Percentiles rank a stretch among this genome's conserved stretches.
Conservation (phyloP, 2,329 filamentous ascomycete genomes). For the Arthrobotrys iridis region DNA sequence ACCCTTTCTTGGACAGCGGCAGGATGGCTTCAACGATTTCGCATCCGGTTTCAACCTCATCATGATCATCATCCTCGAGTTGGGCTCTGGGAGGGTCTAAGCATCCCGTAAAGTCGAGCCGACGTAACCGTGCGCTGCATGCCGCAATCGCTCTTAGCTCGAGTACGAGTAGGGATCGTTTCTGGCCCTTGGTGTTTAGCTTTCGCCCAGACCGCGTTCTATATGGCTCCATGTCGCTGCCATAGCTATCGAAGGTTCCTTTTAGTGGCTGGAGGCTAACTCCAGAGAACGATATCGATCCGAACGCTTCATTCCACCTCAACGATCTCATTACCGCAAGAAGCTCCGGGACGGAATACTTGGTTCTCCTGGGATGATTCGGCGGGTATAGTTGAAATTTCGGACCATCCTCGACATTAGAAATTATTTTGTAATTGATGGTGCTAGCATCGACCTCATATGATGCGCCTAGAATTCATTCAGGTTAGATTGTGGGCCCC, state of each 20-base stretch:
- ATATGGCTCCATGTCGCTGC: constrained; percentile 71
- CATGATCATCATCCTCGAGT: constrained; percentile 63
- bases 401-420: constrained; percentile 73
- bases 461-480: constrained; percentile 63
- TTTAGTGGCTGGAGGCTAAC: constrained; percentile 74
- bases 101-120: constrained; percentile 73
- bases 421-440: constrained; percentile 72
- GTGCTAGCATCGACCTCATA: constrained; percentile 75
- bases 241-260: constrained; percentile 69
- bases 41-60: constrained; percentile 70
- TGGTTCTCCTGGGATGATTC: constrained; percentile 64
- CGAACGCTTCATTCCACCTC: constrained; percentile 76
- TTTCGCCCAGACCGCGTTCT: constrained; percentile 70
- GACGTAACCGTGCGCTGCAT: constrained; percentile 71
- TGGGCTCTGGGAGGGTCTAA: constrained; percentile 66
- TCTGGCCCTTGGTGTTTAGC: constrained; percentile 62
- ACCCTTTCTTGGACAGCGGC: constrained; percentile 72
- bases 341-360: constrained; percentile 72
- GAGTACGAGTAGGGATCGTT: constrained; percentile 70
- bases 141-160: constrained; percentile 74
- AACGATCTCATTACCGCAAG: constrained; percentile 75
- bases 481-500: constrained; percentile 8
- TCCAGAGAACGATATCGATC: constrained; percentile 73
- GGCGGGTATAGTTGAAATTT: constrained; percentile 73
- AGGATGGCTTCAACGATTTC: constrained; percentile 76